Conservation (phyloP, 2,329 filamentous ascomycete species). For the Aspergillus puulaauensis region DNA sequence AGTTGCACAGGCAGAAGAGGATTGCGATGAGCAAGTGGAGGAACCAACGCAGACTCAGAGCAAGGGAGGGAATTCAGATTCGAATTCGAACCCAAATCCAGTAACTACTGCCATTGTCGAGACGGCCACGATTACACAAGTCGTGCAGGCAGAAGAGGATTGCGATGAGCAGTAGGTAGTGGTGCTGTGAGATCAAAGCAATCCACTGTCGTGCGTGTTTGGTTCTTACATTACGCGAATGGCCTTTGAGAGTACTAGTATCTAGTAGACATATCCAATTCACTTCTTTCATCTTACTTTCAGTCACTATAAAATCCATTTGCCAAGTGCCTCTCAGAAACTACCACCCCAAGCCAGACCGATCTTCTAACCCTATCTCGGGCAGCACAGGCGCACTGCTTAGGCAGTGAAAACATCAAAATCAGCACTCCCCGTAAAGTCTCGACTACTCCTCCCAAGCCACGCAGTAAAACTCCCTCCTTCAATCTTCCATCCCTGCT, state of each 20-base stretch:
- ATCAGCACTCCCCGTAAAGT: background rate
- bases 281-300: too few relatives aligned
- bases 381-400: too few relatives aligned
- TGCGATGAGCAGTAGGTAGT: background rate
- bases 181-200: too few relatives aligned
- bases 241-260: too few relatives aligned
- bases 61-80: background rate
- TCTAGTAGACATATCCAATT: too few relatives aligned
- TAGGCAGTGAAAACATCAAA: background rate
- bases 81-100: background rate
- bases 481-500: conserved; percentile 34
- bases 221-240: too few relatives aligned
- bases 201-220: too few relatives aligned
- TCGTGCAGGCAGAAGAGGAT: background rate
- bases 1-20: background rate
- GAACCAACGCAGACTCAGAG: background rate
- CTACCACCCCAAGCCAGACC: too few relatives aligned
- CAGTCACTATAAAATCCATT: too few relatives aligned
- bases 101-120: background rate
- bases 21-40: background rate
- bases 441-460: conserved; percentile 18
- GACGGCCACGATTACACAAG: background rate
- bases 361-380: too few relatives aligned
- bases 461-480: conserved; percentile 21
- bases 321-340: too few relatives aligned